Conservation (phyloP, 2,329 filamentous ascomycete species). For the Trichophyton rubrum region DNA sequence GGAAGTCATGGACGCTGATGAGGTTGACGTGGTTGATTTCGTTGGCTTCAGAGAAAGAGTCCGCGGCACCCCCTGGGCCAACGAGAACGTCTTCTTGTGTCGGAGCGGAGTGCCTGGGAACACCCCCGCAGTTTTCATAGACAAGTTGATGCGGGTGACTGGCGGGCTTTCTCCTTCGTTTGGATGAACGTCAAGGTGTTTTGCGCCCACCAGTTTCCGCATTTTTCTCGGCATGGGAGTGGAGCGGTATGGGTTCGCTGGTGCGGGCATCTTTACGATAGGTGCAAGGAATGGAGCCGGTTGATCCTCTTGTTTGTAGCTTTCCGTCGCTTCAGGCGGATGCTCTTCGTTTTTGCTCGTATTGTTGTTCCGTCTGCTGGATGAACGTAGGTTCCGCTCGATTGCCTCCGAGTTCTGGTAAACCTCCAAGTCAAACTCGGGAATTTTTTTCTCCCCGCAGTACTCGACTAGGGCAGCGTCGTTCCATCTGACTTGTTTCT, state of each 20-base stretch:
- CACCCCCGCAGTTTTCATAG: background rate
- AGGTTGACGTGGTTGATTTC: background rate
- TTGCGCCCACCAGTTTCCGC: constrained; percentile 9
- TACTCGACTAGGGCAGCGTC: constrained; percentile 5
- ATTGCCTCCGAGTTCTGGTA: constrained; percentile 6
- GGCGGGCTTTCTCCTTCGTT: background rate
- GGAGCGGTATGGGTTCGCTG: constrained; percentile 17
- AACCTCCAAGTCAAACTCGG: constrained; percentile 15
- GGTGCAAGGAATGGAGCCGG: constrained; percentile 9
- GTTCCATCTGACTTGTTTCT: constrained; percentile 6
- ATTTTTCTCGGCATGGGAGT: constrained; percentile 10
- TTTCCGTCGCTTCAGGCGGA: constrained; percentile 13
- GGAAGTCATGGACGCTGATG: background rate
- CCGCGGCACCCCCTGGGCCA: background rate
- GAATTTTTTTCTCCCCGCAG: constrained; percentile 9
- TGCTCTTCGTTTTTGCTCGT: constrained; percentile 15
- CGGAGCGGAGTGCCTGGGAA: background rate
- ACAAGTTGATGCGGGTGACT: background rate
- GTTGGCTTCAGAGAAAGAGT: background rate
- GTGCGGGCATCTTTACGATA: constrained; percentile 15
- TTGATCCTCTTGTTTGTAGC: background rate
- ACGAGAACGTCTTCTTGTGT: background rate
- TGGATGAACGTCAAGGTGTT: constrained; percentile 1
- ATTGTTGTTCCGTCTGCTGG: constrained; percentile 16
- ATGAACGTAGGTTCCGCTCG: constrained; percentile 13